phyloP scores from a whole-genome alignment of 257 asterid genomes.

The Verbascum thapsus region DNA sequence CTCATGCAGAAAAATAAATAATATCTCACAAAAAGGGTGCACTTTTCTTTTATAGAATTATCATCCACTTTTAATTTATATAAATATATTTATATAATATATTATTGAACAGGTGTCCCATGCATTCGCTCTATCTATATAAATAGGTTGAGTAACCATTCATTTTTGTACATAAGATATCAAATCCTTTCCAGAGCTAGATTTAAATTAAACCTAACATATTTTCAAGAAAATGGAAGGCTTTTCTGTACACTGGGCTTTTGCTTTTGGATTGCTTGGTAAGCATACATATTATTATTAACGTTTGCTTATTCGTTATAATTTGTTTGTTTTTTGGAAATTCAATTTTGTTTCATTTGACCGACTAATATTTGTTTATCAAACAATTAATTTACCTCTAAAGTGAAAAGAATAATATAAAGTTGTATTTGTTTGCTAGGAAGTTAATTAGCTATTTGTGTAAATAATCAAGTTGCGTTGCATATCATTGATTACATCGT shows the following conservation, averaged over 20 bases:
- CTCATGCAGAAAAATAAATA: constrained; percentile 23
- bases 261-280: constrained; percentile 72
- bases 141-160: constrained; percentile 33
- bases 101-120: constrained; percentile 24
- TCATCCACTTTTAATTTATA: constrained; percentile 28
- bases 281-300: background rate
- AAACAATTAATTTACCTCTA: too few relatives aligned
- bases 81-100: background rate
- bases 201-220: background rate
- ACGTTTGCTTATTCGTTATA: too few relatives aligned
- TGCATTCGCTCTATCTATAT: constrained; percentile 33
- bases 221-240: constrained; percentile 39
- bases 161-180: constrained; percentile 27
- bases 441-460: too few relatives aligned
- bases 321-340: too few relatives aligned
- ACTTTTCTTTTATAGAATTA: constrained; percentile 28
- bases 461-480: too few relatives aligned
- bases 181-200: background rate
- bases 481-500: too few relatives aligned
- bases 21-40: constrained; percentile 24
- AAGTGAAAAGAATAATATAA: too few relatives aligned
- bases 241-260: constrained; percentile 53
- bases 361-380: too few relatives aligned
- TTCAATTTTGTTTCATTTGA: background rate
- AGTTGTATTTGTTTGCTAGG: too few relatives aligned